A percentile compares a stretch with the other conserved stretches of the same genome.
phyloP scores from a whole-genome alignment of 768 basidiomycete genomes.

The Leccinum barrowsii region DNA sequence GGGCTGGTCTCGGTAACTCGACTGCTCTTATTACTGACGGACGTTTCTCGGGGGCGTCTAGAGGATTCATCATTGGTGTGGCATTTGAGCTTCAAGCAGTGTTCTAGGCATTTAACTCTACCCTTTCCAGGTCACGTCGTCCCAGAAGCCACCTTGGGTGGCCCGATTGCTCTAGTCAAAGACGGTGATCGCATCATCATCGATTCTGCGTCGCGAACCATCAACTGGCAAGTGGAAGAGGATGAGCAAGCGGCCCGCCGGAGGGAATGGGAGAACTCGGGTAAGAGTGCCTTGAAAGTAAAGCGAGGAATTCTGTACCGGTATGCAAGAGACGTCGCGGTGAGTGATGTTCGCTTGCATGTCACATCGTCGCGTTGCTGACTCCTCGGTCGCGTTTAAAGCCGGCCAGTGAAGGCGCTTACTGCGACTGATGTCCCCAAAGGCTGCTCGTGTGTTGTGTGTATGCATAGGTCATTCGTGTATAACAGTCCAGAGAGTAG shows the following conservation, averaged over 20 bases:
- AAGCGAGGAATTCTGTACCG: constrained; percentile 72
- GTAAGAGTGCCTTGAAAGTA: constrained; percentile 60
- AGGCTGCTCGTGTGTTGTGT: background rate
- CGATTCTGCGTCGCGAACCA: constrained; percentile 59
- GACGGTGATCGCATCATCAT: constrained; percentile 81
- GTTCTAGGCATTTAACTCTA: constrained; percentile 38
- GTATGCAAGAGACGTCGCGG: constrained; percentile 84
- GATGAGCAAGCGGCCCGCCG: constrained; percentile 59
- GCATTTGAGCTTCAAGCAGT: background rate
- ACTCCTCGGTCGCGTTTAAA: constrained; percentile 27
- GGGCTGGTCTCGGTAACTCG: constrained; percentile 73
- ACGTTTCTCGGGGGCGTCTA: constrained; percentile 81
- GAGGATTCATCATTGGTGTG: constrained; percentile 59
- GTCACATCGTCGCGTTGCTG: constrained; percentile 1
- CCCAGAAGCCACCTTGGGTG: constrained; percentile 71
- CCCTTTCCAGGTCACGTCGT: constrained; percentile 50
- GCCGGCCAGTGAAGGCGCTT: constrained; percentile 82
- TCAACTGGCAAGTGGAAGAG: constrained; percentile 72
- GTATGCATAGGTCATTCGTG: background rate
- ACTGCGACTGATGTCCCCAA: constrained; percentile 57
- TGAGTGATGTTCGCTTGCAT: constrained; percentile 40
- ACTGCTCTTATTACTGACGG: constrained; percentile 88
- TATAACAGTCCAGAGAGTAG: constrained; percentile 2
- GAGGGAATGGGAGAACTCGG: constrained; percentile 67
- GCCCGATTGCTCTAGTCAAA: constrained; percentile 82